Base-by-base conservation (phyloP, 768 basidiomycete genomes). In the Macrolepiota dolichaula region DNA sequence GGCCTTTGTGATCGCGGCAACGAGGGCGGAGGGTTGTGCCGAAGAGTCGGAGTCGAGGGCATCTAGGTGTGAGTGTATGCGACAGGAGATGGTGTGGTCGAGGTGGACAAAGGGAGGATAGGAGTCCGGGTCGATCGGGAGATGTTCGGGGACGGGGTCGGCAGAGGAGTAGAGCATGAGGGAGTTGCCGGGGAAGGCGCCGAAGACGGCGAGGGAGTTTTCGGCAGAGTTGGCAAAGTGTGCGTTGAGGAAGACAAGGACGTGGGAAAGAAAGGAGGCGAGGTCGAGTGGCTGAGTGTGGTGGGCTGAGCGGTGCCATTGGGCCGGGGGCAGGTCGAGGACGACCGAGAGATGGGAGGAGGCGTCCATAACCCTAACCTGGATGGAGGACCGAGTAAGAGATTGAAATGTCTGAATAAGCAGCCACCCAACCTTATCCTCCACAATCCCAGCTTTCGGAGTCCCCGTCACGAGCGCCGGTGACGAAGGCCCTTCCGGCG, bases 131-230 rank as follows among this genome's bases (percentile, higher is more conserved):
- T 94, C 90, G 49, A 81, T 78, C 10, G 72, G 67, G 47, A 81
- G 78, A 37, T 81, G 76, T 15, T 70, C 70, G 10, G 57, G 57
- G 32, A 70, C 67, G 7, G 76, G 71, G 62, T 85, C 84, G 35
- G 78, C 77, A 19, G 90, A 86, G 5, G 93, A 85, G 72, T 92
- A 94, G 36, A 96, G 81, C 76, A 94, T 79, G 49, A 86, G 77
- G 93, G 92, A 94, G 73, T 87, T 88, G 22, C 85, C 86, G 1
- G 92, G 91, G 51, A 94, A 79, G 4, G 96, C 96, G 7, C 86
- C 96, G 70, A 94, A 96, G 58, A 98, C 91, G 5, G 94, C 92
- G 40, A 99, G 80, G 3, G 91, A 85, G 70, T 99, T 99, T 72
- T 96, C 95, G 75, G 95, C 89, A 65, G 89, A 86, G 64, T 86